These are phyloP conservation scores for Trichomonascaceae sp. DNA, from an alignment of 1,139 yeast genomes.

Conservation along the genomic window DNA sequence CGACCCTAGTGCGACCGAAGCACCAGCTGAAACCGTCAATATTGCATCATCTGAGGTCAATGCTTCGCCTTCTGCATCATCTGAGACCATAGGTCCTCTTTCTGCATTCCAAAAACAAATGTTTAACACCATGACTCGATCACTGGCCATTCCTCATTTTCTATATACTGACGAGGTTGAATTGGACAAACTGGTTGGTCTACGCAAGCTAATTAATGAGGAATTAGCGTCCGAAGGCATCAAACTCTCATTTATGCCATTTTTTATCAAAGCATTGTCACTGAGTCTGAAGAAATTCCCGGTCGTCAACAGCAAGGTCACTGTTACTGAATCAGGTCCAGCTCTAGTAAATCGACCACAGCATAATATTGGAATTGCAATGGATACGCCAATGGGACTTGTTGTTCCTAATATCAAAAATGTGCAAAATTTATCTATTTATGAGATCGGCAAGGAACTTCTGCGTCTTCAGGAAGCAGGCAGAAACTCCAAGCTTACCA, in stretches of 20 bases:
- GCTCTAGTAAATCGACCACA: constrained; percentile 23
- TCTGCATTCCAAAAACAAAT: constrained; percentile 31
- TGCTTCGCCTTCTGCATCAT: constrained; percentile 5
- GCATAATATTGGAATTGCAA: constrained; percentile 55
- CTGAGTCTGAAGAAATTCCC: constrained; percentile 28
- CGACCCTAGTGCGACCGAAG: not conserved
- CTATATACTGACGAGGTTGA: constrained; percentile 32
- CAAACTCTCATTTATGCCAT: constrained; percentile 33
- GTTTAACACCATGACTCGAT: constrained; percentile 33
- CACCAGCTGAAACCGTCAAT: not conserved
- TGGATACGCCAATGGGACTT: constrained; percentile 70
- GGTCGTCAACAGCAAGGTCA: constrained; percentile 26
- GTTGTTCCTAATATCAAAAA: constrained; percentile 70
- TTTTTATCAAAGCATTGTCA: constrained; percentile 34
- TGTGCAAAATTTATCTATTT: constrained; percentile 55
- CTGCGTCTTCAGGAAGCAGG: constrained; percentile 52
- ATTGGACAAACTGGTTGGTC: constrained; percentile 23
- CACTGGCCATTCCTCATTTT: constrained; percentile 33
- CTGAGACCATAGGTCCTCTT: constrained; percentile 21
- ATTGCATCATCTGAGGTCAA: not conserved
- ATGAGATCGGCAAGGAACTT: constrained; percentile 61
- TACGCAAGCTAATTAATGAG: constrained; percentile 25
- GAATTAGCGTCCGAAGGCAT: constrained; percentile 17
- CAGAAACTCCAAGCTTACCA: constrained; percentile 56
- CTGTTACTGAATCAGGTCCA: constrained; percentile 21